Evolutionary conservation across 1,139 yeast species (phyloP), one percentile per base, ranked within the genome.

Genomic region (Geotrichum fermentans): DNA sequence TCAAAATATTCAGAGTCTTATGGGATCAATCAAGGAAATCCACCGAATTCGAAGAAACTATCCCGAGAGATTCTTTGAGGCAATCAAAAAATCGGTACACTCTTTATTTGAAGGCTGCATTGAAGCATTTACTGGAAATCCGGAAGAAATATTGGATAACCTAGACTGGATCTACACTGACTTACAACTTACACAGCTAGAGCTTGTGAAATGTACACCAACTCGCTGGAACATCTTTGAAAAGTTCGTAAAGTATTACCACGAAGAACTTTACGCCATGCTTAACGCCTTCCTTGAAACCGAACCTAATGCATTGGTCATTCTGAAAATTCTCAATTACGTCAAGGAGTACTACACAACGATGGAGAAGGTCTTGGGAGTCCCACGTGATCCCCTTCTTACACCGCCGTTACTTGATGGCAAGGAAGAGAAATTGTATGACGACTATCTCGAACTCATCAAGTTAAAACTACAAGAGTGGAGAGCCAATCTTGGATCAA

Each of bases 91-190:
- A 45, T 74, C 84, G 16, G 75, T 90, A 16, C 71, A 69, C 32
- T 86, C 80, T 17, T 81, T 83, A 16, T 89, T 87, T 66, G 71
- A 73, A 40, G 80, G 80, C 53, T 86, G 92, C 60, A 65, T 72
- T 57, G 68, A 78, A 44, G 80, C 83, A 48, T 83, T 75, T 58
- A 63, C 70, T 2, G 70, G 75, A 11, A 79, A 77, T 41, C 73
- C 72, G 40, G 78, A 80, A 64, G 75, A 73, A 18, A 79, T 90
- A 1, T 73, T 84, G 54, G 83, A 83, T 37, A 81, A 84, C 55
- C 69, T 90, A 47, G 83, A 81, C 51, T 90, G 97, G 94, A 76
- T 90, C 17, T 89, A 84, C 63, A 83, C 83, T 55, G 97, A 92
- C 60, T 68, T 92, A 52, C 68, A 75, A 29, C 75, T 82, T 52